Evolutionary conservation across 768 basidiomycete species (phyloP).

Genomic region (Astraeus odoratus): DNA sequence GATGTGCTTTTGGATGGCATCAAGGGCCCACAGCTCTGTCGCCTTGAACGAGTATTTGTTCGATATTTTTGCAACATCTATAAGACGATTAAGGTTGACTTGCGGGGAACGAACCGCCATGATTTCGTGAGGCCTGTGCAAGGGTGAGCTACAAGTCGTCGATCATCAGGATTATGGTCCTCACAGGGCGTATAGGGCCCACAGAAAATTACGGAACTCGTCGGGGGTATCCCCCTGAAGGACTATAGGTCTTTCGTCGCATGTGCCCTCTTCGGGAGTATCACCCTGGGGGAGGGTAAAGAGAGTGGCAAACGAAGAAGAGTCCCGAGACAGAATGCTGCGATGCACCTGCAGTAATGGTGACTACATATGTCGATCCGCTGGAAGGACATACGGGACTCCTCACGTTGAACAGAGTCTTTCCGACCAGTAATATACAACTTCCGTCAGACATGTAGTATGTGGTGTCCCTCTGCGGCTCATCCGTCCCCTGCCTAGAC

Average conservation of each 20-base stretch:
- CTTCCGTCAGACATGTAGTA: conserved; percentile 68
- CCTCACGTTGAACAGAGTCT: conserved; percentile 63
- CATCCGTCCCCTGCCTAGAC: conserved; percentile 7
- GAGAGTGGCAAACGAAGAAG: conserved; percentile 57
- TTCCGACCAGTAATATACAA: conserved; percentile 54
- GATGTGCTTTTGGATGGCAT: conserved; percentile 64
- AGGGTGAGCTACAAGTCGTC: conserved; percentile 2
- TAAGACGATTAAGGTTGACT: conserved; percentile 47
- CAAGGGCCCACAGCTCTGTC: conserved; percentile 67
- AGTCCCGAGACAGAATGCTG: conserved; percentile 53
- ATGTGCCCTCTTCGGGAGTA: conserved; percentile 45
- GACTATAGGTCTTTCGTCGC: conserved; percentile 59
- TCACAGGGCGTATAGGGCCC: conserved; percentile 72
- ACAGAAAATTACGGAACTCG: conserved; percentile 69
- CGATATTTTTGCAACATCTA: conserved; percentile 58
- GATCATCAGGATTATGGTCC: conserved; percentile 16
- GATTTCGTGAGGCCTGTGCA: conserved; percentile 55
- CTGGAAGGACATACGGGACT: conserved; percentile 1
- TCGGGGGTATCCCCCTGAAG: conserved; percentile 54
- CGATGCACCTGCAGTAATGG: conserved; percentile 43
- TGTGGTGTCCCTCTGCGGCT: conserved; percentile 34
- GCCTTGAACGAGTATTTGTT: conserved; percentile 74
- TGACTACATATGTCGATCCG: conserved; percentile 1
- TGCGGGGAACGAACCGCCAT: conserved; percentile 38
- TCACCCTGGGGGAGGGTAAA: conserved; percentile 61